A percentile compares a stretch with the other conserved stretches of the same genome.
Evolutionary conservation across 192 early-diverging fungal genomes (phyloP).

Genomic region (Backusella liffmaniae): DNA sequence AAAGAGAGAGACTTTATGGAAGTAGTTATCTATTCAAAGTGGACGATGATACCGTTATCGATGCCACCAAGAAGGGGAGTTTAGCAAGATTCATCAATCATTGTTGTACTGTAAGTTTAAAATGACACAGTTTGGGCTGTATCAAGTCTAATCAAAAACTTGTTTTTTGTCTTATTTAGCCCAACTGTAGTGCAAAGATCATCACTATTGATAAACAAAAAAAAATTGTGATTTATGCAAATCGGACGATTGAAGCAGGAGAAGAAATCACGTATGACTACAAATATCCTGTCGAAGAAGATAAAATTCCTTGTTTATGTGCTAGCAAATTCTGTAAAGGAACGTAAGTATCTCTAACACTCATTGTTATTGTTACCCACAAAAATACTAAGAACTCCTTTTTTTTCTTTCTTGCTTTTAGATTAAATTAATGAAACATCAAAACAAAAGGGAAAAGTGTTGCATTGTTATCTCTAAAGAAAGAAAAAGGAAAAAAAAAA

Average conservation of each 20-base stretch:
- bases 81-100: slow-evolving; percentile 99
- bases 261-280: slow-evolving; percentile 99
- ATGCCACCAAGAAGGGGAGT: slow-evolving; percentile 97
- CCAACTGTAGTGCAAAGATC: slow-evolving; percentile 96
- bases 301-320: slow-evolving; percentile 98
- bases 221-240: slow-evolving; percentile 98
- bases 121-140: slow-evolving; percentile 6
- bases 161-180: slow-evolving; percentile 41
- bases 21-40: slow-evolving; percentile 94
- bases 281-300: slow-evolving; percentile 89
- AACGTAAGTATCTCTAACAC: slow-evolving; percentile 59
- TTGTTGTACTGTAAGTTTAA: slow-evolving; percentile 80
- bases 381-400: neutral
- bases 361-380: neutral
- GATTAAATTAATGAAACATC: slow-evolving; percentile 3
- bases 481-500: neutral
- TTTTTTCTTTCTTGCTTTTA: neutral
- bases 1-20: slow-evolving; percentile 92
- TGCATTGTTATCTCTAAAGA: neutral
- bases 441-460: neutral
- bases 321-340: slow-evolving; percentile 83
- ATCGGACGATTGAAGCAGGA: slow-evolving; percentile 86
- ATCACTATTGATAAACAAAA: slow-evolving; percentile 90
- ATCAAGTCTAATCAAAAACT: neutral
- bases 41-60: slow-evolving; percentile 93